Evolutionary conservation across 176 grass and related monocot species (phyloP).

Genomic region (Dactylis glomerata): DNA sequence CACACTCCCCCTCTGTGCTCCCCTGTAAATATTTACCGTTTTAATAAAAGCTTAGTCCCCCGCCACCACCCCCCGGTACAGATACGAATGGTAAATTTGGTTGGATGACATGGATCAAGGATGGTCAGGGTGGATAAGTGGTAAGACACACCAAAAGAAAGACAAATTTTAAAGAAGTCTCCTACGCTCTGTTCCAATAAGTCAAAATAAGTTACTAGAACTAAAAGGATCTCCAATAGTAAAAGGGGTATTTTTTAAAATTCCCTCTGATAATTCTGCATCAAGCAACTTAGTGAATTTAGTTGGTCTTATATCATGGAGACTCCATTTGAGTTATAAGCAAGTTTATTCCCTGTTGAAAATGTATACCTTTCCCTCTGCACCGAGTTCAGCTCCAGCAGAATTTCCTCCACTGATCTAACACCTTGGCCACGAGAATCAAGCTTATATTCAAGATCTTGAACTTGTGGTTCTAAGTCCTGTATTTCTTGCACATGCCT

Average conservation of each 20-base stretch:
- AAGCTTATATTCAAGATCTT: slow-evolving; percentile 75
- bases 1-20: neutral
- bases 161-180: neutral
- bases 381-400: slow-evolving; percentile 62
- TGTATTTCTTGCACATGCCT: slow-evolving; percentile 57
- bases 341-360: neutral
- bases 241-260: neutral
- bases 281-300: neutral
- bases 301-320: neutral
- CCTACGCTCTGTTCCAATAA: neutral
- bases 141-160: neutral
- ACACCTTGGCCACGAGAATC: slow-evolving; percentile 84
- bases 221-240: neutral
- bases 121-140: neutral
- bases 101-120: neutral
- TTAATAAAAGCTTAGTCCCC: neutral
- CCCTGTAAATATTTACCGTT: neutral
- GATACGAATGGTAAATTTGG: neutral
- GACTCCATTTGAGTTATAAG: neutral
- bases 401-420: slow-evolving; percentile 79
- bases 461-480: slow-evolving; percentile 46
- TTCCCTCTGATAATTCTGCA: neutral
- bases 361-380: slow-evolving; percentile 73
- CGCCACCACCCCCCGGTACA: neutral
- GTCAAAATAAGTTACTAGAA: neutral